Evolutionary conservation across 2,329 filamentous ascomycete genomes (phyloP).

Genomic region (Colletotrichum abscissum): DNA sequence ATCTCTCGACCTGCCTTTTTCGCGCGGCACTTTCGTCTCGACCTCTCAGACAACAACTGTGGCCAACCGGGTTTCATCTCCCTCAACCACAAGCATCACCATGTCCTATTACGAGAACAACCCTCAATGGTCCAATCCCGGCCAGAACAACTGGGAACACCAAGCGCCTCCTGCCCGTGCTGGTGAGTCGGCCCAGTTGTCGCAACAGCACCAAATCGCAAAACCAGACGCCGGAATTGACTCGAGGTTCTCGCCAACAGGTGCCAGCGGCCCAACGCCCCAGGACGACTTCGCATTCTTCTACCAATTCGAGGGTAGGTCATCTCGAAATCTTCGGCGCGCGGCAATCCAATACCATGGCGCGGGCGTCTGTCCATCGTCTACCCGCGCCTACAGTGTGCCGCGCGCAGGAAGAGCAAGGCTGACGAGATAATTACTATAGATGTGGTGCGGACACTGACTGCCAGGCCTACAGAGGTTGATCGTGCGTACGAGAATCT

Average conservation of each 20-base stretch:
- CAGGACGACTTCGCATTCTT: slow-evolving; percentile 86
- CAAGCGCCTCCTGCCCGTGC: slow-evolving; percentile 56
- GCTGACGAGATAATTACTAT: slow-evolving; percentile 26
- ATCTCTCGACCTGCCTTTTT: background rate
- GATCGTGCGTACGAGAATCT: slow-evolving; percentile 96
- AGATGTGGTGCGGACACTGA: slow-evolving; percentile 38
- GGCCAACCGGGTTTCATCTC: slow-evolving; percentile 20
- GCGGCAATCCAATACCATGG: background rate
- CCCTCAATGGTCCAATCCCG: slow-evolving; percentile 51
- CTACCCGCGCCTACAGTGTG: background rate
- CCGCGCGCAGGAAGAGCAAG: slow-evolving; percentile 20
- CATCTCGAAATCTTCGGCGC: slow-evolving; percentile 28
- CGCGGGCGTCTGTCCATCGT: background rate
- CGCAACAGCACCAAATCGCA: slow-evolving; percentile 27
- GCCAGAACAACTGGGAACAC: slow-evolving; percentile 58
- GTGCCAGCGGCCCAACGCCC: slow-evolving; percentile 79
- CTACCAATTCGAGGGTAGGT: slow-evolving; percentile 90
- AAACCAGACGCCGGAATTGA: slow-evolving; percentile 30
- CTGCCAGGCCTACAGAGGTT: slow-evolving; percentile 74
- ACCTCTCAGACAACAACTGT: slow-evolving; percentile 15
- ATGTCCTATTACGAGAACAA: slow-evolving; percentile 60
- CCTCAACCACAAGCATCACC: slow-evolving; percentile 31
- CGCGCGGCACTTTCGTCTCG: background rate
- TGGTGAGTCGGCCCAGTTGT: slow-evolving; percentile 39
- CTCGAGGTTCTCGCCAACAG: slow-evolving; percentile 54